phyloP scores from a whole-genome alignment of 2,329 filamentous ascomycete species.

The Microthyrium microscopicum region DNA sequence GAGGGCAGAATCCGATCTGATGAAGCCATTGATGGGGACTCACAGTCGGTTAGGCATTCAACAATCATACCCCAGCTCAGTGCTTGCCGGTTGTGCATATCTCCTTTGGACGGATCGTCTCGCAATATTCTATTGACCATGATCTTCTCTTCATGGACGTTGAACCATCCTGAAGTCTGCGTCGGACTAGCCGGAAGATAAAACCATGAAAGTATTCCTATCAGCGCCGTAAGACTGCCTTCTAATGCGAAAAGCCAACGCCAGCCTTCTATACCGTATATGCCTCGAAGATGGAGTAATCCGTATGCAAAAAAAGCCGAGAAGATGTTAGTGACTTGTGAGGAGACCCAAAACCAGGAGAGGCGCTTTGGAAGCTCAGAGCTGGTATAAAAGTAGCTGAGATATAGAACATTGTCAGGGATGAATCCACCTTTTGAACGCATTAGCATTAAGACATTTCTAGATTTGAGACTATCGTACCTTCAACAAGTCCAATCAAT shows the following conservation, averaged over 20 bases:
- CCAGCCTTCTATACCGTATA: constrained; percentile 12
- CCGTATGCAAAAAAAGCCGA: constrained; percentile 16
- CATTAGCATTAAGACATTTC: background rate
- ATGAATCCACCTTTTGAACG: constrained; percentile 19
- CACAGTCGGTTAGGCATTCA: constrained; percentile 34
- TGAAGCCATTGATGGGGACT: too few relatives aligned
- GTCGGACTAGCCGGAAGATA: constrained; percentile 12
- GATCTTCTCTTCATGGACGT: constrained; percentile 23
- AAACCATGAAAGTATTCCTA: constrained; percentile 11
- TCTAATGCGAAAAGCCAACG: constrained; percentile 11
- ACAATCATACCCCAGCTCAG: constrained; percentile 31
- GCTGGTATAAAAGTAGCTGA: constrained; percentile 56
- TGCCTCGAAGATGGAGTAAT: constrained; percentile 15
- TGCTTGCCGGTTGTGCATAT: constrained; percentile 43
- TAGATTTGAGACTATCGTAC: background rate
- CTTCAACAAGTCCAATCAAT: constrained; percentile 13
- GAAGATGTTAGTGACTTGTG: constrained; percentile 15
- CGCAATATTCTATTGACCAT: constrained; percentile 14
- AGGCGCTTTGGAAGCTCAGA: constrained; percentile 47
- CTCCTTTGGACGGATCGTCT: constrained; percentile 31
- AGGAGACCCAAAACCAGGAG: constrained; percentile 42
- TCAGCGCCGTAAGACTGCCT: constrained; percentile 11
- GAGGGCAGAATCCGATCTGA: too few relatives aligned
- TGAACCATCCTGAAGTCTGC: constrained; percentile 26
- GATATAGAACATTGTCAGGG: constrained; percentile 42